Base-by-base conservation (phyloP, 2,329 filamentous ascomycete species). In the Exserohilum turcica region DNA sequence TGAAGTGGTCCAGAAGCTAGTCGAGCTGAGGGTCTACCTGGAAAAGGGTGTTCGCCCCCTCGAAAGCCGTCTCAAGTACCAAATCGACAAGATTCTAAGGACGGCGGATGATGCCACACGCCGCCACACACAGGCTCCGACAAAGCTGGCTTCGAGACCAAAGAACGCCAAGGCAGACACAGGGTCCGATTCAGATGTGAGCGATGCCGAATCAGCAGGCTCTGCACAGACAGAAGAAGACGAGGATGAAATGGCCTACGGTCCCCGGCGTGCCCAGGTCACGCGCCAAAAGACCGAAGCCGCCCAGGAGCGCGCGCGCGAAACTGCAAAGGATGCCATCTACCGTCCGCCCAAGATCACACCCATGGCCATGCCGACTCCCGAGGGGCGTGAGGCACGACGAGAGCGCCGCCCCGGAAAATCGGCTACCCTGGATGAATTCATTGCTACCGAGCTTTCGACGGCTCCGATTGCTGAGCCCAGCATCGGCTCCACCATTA, bases 71-170 rank as follows among this genome's bases (percentile, higher is more conserved):
- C 78, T 99, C 57, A 93, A 92, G 62, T 99, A 97, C 76, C 92
- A 97, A 72, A 91, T 99, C 67, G 93, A 97, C 75, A 94, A 96
- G 71, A 92, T 97, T 21, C 81, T 99, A 16, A 89, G 91, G 59
- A 90, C 91, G 0, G 92, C 92, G 31, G 90, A 96, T 56, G 88
- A 93, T 63, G 82, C 85, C 24, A 57, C 61, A 13, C 60, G 71
- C 19, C 65, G 66, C 42, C 68, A 56, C 45, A 67, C 54, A 35
- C 75, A 76, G 37, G 54, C 47, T 5, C 35, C 49, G 10, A 54
- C 57, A 18, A 66, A 63, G 36, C 50, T 45, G 3, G 39, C 48
- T 3, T 54, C 56, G 7, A 65, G 63, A 37, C 51, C 45, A 46
- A 64, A 65, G 49, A 77, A 65, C 53, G 78, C 28, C 68, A 71